Evolutionary conservation across 176 grass and related monocot genomes (phyloP).

Genomic region (Lolium multiflorum): DNA sequence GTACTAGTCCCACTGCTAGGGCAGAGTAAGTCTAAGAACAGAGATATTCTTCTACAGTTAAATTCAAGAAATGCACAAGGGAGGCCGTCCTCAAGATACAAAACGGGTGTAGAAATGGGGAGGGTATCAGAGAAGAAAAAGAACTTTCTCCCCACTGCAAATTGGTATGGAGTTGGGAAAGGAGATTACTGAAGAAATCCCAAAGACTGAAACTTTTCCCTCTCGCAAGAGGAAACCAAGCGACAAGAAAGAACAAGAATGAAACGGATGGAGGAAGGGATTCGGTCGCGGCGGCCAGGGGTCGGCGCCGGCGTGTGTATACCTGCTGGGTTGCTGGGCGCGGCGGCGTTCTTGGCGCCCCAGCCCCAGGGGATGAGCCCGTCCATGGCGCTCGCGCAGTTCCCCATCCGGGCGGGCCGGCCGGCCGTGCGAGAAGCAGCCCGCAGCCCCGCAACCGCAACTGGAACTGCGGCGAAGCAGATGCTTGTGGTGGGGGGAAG

Average conservation of each 20-base stretch:
- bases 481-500: not conserved
- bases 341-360: not conserved
- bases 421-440: not conserved
- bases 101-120: too few relatives aligned
- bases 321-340: not conserved
- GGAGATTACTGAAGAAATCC: not conserved
- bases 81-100: too few relatives aligned
- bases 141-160: too few relatives aligned
- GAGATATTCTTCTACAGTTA: not conserved
- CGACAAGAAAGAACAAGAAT: not conserved
- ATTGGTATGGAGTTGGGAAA: not conserved
- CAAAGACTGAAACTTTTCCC: not conserved
- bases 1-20: too few relatives aligned
- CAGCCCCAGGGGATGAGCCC: slow-evolving; percentile 29
- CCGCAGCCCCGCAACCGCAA: not conserved
- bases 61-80: not conserved
- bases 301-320: not conserved
- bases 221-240: not conserved
- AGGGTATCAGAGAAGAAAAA: too few relatives aligned
- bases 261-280: not conserved
- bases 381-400: slow-evolving; percentile 60
- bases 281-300: not conserved
- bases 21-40: not conserved
- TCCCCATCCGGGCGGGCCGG: slow-evolving; percentile 50
- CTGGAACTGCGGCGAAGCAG: not conserved